phyloP scores from a whole-genome alignment of 805 yeast species.

The Lachancea fermentati region DNA sequence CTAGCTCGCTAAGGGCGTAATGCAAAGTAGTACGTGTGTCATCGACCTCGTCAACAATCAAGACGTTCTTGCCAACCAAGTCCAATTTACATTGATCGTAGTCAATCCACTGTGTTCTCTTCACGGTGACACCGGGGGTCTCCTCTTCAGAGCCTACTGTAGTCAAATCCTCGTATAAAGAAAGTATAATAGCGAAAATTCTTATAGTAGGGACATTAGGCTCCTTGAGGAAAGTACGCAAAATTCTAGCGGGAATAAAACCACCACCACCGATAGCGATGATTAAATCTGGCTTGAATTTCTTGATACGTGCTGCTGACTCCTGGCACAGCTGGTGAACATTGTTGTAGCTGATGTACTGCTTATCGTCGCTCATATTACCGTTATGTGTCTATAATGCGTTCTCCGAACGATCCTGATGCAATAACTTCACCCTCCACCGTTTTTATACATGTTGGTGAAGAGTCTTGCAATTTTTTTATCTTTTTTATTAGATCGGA shows the following conservation, averaged over 20 bases:
- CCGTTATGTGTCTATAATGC: neutral
- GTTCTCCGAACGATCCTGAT: neutral
- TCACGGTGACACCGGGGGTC: conserved; percentile 57
- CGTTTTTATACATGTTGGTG: neutral
- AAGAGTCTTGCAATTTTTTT: neutral
- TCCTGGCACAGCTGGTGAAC: conserved; percentile 70
- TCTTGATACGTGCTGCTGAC: conserved; percentile 54
- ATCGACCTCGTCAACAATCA: conserved; percentile 80
- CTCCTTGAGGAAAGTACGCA: conserved; percentile 85
- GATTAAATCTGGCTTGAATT: conserved; percentile 79
- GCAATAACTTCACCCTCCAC: neutral
- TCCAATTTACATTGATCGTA: conserved; percentile 54
- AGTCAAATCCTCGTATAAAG: conserved; percentile 79
- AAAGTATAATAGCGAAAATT: conserved; percentile 90
- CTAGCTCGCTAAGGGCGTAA: conserved; percentile 68
- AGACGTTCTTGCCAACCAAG: conserved; percentile 61
- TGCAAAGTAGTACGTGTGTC: conserved; percentile 82
- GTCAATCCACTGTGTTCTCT: conserved; percentile 81
- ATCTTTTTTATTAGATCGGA: neutral
- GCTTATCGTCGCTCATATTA: conserved; percentile 38
- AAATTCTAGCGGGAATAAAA: conserved; percentile 93
- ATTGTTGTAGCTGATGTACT: conserved; percentile 76
- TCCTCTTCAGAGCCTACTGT: conserved; percentile 54
- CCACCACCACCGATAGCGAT: conserved; percentile 99
- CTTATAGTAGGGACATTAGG: conserved; percentile 85